Percentiles rank a stretch among this genome's conserved stretches.
Evolutionary conservation across 306 rosid genomes (phyloP).

Genomic region (Canavalia gladiata): DNA sequence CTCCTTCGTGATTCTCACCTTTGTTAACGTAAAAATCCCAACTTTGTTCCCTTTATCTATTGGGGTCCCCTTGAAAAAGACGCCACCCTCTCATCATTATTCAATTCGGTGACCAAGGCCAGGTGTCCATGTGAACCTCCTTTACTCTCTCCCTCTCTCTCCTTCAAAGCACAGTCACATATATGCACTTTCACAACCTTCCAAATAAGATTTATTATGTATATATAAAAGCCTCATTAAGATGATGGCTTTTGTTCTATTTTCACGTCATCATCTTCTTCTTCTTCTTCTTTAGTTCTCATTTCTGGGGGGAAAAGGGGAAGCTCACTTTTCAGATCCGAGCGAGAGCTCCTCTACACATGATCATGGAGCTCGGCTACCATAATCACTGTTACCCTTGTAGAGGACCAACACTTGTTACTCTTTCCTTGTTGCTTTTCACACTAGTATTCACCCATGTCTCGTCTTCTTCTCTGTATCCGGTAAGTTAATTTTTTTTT

Average conservation of each 20-base stretch:
- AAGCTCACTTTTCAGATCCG: constrained; percentile 47
- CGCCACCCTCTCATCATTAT: constrained; percentile 51
- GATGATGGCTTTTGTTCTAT: constrained; percentile 24
- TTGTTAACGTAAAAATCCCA: constrained; percentile 46
- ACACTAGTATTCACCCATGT: constrained; percentile 58
- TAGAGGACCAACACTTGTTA: constrained; percentile 54
- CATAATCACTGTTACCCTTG: constrained; percentile 47
- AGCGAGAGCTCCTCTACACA: constrained; percentile 41
- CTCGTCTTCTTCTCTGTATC: constrained; percentile 67
- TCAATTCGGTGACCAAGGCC: constrained; percentile 54
- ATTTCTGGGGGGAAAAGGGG: background rate
- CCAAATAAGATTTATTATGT: constrained; percentile 27
- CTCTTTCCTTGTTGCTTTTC: constrained; percentile 60
- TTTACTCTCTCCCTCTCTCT: constrained; percentile 50
- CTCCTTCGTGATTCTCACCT: constrained; percentile 50
- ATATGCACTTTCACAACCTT: constrained; percentile 39
- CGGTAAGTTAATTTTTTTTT: constrained; percentile 55
- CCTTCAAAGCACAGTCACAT: background rate
- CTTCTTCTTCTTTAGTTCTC: constrained; percentile 28
- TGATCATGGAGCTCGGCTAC: constrained; percentile 54
- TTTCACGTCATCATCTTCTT: constrained; percentile 19
- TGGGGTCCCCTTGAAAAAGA: constrained; percentile 61
- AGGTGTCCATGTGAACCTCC: constrained; percentile 71
- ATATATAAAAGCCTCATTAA: constrained; percentile 20
- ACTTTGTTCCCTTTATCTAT: constrained; percentile 37